Evolutionary conservation across 352 stramenopile genomes (phyloP).

Genomic region (Phytophthora parvispora): DNA sequence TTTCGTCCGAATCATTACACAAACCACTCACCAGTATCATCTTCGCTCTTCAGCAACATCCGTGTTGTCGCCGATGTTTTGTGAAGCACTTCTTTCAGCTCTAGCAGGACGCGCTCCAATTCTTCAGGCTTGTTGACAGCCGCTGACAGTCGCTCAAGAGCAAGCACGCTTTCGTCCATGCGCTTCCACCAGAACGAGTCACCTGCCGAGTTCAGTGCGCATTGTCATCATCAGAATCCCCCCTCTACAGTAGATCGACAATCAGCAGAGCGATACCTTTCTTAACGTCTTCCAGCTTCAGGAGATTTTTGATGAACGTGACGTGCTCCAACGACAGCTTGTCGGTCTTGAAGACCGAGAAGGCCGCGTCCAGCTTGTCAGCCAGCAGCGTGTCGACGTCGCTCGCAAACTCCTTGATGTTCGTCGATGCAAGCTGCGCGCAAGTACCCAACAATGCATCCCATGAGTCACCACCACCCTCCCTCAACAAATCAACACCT

Average conservation of each 20-base stretch:
- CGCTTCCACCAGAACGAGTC: slow-evolving; percentile 69
- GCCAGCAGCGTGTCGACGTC: slow-evolving; percentile 59
- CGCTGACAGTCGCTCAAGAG: slow-evolving; percentile 56
- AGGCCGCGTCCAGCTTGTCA: slow-evolving; percentile 63
- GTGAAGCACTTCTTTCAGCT: slow-evolving; percentile 61
- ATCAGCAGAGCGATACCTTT: slow-evolving; percentile 24
- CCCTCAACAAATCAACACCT: neutral
- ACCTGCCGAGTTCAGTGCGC: slow-evolving; percentile 8
- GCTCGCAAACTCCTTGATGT: slow-evolving; percentile 61
- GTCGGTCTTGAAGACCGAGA: slow-evolving; percentile 69
- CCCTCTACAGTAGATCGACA: neutral
- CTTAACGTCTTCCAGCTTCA: slow-evolving; percentile 57
- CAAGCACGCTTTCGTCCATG: slow-evolving; percentile 58
- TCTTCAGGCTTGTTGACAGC: slow-evolving; percentile 69
- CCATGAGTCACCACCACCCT: too few relatives aligned
- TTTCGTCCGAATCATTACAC: neutral
- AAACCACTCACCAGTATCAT: slow-evolving; percentile 16
- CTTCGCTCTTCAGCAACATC: slow-evolving; percentile 13
- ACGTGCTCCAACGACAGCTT: slow-evolving; percentile 63
- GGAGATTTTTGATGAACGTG: slow-evolving; percentile 62
- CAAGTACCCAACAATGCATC: neutral
- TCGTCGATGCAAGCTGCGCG: slow-evolving; percentile 54
- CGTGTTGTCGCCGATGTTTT: slow-evolving; percentile 29
- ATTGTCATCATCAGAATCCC: neutral
- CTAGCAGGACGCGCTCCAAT: slow-evolving; percentile 58